Base-by-base conservation (phyloP, 176 grass and related monocot species). In the Bothriochloa decipiens region DNA sequence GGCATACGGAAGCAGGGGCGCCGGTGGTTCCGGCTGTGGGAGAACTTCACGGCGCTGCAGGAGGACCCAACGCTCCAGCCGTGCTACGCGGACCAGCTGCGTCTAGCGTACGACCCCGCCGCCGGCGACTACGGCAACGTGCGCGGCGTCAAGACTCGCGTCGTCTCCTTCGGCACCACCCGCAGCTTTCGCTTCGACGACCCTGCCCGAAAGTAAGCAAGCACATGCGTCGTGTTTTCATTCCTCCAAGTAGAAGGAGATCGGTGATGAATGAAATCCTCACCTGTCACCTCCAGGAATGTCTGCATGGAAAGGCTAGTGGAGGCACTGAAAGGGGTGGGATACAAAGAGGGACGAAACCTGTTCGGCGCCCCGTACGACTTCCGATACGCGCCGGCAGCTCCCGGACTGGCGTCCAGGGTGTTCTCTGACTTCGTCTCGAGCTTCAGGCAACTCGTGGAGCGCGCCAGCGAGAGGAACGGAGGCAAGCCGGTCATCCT, bases 331-430 rank as follows among this genome's bases (percentile, higher is more conserved):
- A 43, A 74, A 74, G 43, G 25, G 0, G 43, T 29, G 11, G 43
- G 71, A 7, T 74, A 74, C 71, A 27, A 1, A 2, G 71, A 50
- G 3, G 43, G 71, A 1, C 0, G 1, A 0, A 50, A 29, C 71
- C 71, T 74, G 2, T 74, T 74, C 43, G 71, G 71, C 15, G 23
- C 72, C 5, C 72, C 72, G 0, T 74, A 32, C 45, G 72, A 74
- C 45, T 52, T 90, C 67, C 74, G 80, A 11, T 73, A 86, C 32
- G 74, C 74, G n/a, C 80, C 81, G 58, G 5, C 57, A 64, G 17
- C 66, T 27, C 8, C 55, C 60, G 65, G 42, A 68, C 11, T 3
- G 55, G 68, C 84, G 3, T 52, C 25, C 27, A 66, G 32, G 27
- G 46, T 23, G 63, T 42, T 85, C 35, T 14, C 47, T 1, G 10